These are phyloP conservation scores for Phialocephala subalpina DNA, from an alignment of 2,329 filamentous ascomycete genomes.

Conservation along the genomic window DNA sequence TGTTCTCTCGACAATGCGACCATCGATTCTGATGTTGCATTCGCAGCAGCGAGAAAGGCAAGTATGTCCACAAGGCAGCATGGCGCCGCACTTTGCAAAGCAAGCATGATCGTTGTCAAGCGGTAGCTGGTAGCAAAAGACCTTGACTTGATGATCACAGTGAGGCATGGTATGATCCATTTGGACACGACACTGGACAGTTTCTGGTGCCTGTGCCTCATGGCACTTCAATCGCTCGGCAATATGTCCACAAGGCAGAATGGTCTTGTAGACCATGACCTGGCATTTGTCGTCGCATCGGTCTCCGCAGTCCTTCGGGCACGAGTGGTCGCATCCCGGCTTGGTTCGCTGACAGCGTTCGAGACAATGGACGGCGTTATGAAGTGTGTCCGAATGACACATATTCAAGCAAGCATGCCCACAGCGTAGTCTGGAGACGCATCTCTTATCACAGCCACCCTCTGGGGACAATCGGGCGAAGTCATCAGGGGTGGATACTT, in stretches of 20 bases:
- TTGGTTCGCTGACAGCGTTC: not conserved
- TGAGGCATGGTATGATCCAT: not conserved
- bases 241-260: slow-evolving; percentile 1
- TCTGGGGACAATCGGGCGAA: not conserved
- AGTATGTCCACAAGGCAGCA: slow-evolving; percentile 5
- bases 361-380: slow-evolving; percentile 2
- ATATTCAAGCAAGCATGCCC: slow-evolving; percentile 5
- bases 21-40: not conserved
- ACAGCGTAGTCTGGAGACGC: not conserved
- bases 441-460: slow-evolving; percentile 1
- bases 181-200: not conserved
- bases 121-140: not conserved
- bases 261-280: not conserved
- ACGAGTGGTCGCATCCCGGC: not conserved
- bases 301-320: not conserved
- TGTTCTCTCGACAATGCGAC: not conserved
- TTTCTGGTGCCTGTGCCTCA: not conserved
- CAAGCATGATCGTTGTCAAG: not conserved
- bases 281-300: slow-evolving; percentile 5
- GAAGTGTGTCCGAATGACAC: slow-evolving; percentile 7
- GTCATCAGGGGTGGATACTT: not conserved
- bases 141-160: not conserved
- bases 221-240: not conserved
- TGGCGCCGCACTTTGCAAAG: not conserved
- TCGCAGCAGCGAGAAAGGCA: not conserved